Conservation (phyloP, 2,329 filamentous ascomycete species). For the Plectosphaerella cucumerina region DNA sequence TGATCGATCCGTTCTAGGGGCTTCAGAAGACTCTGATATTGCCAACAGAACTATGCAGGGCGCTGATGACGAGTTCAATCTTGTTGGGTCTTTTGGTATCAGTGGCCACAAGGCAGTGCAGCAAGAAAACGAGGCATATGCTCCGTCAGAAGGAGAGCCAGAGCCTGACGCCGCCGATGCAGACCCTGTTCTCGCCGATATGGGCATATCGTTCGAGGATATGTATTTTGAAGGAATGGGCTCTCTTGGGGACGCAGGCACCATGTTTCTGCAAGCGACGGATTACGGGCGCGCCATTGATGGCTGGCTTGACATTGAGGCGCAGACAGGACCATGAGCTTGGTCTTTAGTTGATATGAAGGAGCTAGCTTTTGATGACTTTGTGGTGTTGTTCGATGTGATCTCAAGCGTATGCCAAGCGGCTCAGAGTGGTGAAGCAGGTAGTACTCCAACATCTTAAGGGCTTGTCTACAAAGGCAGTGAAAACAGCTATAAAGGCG, state of each 20-base stretch:
- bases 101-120: constrained; percentile 31
- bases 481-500: too few species aligned
- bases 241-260: constrained; percentile 16
- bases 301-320: constrained; percentile 17
- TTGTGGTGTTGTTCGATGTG: too few species aligned
- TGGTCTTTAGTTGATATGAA: too few species aligned
- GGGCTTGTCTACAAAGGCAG: too few species aligned
- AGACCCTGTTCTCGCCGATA: background rate
- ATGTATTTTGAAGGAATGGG: constrained; percentile 16
- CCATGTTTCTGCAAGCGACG: constrained; percentile 25
- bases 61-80: constrained; percentile 24
- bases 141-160: constrained; percentile 20
- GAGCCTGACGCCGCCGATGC: background rate
- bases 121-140: constrained; percentile 26
- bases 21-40: constrained; percentile 3
- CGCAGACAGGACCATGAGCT: too few species aligned
- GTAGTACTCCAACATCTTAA: too few species aligned
- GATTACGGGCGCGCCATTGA: constrained; percentile 30
- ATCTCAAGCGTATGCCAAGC: too few species aligned
- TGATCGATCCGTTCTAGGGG: constrained; percentile 18
- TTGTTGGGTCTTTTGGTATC: constrained; percentile 32
- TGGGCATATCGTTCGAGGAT: background rate
- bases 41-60: constrained; percentile 3
- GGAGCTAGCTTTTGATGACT: too few species aligned
- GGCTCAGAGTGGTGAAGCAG: too few species aligned